Evolutionary conservation across 2,329 filamentous ascomycete genomes (phyloP), one percentile per base, ranked within the genome.

Genomic region (Mariannaea sp.): DNA sequence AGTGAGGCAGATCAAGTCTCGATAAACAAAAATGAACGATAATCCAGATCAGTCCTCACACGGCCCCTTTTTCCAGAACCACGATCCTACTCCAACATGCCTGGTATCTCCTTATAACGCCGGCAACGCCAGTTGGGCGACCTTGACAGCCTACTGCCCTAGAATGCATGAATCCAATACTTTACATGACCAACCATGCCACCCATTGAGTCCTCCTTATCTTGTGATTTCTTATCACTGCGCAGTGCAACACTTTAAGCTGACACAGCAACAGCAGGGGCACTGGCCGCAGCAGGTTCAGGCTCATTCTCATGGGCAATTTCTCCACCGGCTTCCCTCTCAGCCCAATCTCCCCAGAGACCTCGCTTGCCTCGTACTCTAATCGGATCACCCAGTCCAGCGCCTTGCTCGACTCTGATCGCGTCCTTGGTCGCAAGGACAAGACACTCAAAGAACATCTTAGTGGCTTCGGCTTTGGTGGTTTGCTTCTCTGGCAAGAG

Each of bases 371-470:
- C 92, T 61, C 91, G 82, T 53, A 99, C 89, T 53, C 87, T 82
- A 67, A 99, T 90, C 12, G 88, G 83, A 3, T 86, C 89, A 43
- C 92, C 92, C 20, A 97, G 82, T 30, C 80, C 82, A 57, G 86
- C 78, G 42, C 83, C 82, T 73, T 99, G 94, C 70, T 97, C 93
- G 20, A 97, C 91, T 75, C 96, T 96, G 75, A 99, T 89, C 22
- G 94, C 94, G 70, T 99, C 94, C 76, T 99, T 99, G 35, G 94
- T 99, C 5, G 93, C 94, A 40, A 99, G 81, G 3, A 99, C 94
- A 19, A 99, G 80, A 49, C 94, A 88, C 75, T 99, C 94, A 66
- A 99, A 99, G 77, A 99, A 99, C 92, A 99, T 97, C 80, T 97
- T 97, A 36, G 94, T 99, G 0, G 94, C 94, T 66, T 97, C 94